phyloP scores from a whole-genome alignment of 208 protist species.

The Crithidia bombi region DNA sequence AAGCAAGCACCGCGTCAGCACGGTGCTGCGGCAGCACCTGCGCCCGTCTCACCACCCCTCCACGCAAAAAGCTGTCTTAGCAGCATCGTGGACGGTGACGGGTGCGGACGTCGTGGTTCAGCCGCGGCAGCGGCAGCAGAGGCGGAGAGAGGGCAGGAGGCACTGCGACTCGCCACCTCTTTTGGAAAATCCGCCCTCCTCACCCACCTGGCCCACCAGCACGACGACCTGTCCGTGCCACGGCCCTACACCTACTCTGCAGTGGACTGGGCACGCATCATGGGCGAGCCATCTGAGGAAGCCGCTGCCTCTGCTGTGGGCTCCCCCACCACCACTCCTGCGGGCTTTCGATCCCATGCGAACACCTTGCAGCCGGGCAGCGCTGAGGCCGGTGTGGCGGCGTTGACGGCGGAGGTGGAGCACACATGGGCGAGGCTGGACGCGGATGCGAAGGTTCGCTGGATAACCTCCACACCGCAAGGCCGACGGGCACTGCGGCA shows the following conservation, averaged over 20 bases:
- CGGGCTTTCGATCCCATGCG: neutral
- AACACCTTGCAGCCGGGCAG: neutral
- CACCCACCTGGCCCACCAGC: slow-evolving; percentile 41
- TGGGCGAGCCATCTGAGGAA: neutral
- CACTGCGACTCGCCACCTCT: slow-evolving; percentile 21
- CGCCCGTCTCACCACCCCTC: neutral
- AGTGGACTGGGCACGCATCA: slow-evolving; percentile 22
- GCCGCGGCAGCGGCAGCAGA: neutral
- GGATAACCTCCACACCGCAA: slow-evolving; percentile 36
- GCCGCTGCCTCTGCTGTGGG: neutral
- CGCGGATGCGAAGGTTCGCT: slow-evolving; percentile 13
- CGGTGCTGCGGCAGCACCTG: neutral
- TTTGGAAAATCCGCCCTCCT: slow-evolving; percentile 36
- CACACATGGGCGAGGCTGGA: slow-evolving; percentile 18
- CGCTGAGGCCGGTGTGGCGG: slow-evolving; percentile 5
- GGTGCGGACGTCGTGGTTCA: no score
- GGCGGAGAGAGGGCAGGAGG: neutral
- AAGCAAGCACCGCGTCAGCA: neutral
- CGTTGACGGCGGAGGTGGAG: slow-evolving; percentile 13
- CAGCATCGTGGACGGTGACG: neutral
- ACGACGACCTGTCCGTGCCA: slow-evolving; percentile 11
- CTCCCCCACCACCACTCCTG: neutral
- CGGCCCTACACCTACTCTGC: slow-evolving; percentile 12
- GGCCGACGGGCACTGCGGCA: slow-evolving; percentile 29
- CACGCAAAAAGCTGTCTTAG: neutral